Conservation (phyloP, 805 yeast genomes). For the Yarrowia hollandica region DNA sequence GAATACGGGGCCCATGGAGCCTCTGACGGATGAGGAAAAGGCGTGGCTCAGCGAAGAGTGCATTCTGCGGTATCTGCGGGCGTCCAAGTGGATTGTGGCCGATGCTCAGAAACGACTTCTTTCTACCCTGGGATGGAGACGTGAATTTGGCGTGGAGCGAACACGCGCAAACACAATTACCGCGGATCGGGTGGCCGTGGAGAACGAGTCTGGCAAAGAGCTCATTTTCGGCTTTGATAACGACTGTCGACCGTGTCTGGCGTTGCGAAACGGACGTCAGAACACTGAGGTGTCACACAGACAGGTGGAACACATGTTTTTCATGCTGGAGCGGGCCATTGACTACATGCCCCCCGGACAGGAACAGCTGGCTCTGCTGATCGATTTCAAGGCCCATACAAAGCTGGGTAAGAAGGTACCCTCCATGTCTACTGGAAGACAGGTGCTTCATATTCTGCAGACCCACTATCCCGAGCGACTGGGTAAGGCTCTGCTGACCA, state of each 20-base stretch:
- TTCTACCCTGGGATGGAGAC: slow-evolving; percentile 85
- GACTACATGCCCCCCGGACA: slow-evolving; percentile 97
- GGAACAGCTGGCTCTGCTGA: slow-evolving; percentile 85
- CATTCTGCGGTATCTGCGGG: slow-evolving; percentile 82
- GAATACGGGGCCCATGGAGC: slow-evolving; percentile 43
- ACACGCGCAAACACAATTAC: slow-evolving; percentile 35
- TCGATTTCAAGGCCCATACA: slow-evolving; percentile 84
- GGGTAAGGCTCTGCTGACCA: slow-evolving; percentile 87
- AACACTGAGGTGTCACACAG: slow-evolving; percentile 86
- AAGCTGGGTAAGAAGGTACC: slow-evolving; percentile 70
- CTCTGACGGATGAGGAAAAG: slow-evolving; percentile 57
- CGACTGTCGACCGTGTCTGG: slow-evolving; percentile 86
- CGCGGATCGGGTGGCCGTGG: slow-evolving; percentile 48
- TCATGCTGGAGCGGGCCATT: slow-evolving; percentile 86
- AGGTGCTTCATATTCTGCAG: slow-evolving; percentile 88
- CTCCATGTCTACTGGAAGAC: slow-evolving; percentile 84
- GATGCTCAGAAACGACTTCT: slow-evolving; percentile 75
- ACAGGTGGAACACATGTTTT: slow-evolving; percentile 96
- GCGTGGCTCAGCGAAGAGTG: slow-evolving; percentile 96
- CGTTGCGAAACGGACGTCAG: slow-evolving; percentile 91
- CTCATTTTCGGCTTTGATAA: slow-evolving; percentile 88
- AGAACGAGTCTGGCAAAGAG: slow-evolving; percentile 90
- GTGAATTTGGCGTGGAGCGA: slow-evolving; percentile 72
- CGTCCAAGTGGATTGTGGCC: slow-evolving; percentile 81
- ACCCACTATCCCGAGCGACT: slow-evolving; percentile 97